A percentile compares a stretch with the other conserved stretches of the same genome.
phyloP scores from a whole-genome alignment of 192 early-diverging fungal species.

The Dissophora globulifera region DNA sequence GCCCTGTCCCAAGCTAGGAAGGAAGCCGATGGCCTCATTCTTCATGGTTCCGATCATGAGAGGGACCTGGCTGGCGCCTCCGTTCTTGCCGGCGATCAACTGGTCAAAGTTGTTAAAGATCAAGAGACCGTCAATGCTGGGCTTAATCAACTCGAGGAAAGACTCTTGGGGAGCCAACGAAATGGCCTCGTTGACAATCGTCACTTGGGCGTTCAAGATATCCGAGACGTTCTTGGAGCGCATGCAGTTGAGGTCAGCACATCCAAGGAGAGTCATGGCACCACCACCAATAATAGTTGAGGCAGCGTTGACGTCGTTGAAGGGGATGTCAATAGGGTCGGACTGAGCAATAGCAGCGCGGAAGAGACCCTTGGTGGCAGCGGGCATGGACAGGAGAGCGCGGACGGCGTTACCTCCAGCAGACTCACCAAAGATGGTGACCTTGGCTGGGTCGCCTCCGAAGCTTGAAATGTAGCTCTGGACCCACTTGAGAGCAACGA shows the following conservation, averaged over 20 bases:
- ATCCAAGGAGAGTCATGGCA: constrained; percentile 39
- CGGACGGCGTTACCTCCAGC: constrained; percentile 50
- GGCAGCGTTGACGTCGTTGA: constrained; percentile 43
- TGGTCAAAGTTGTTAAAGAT: constrained; percentile 52
- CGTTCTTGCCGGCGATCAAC: constrained; percentile 48
- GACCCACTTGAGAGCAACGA: constrained; percentile 64
- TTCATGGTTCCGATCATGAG: constrained; percentile 52
- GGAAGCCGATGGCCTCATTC: constrained; percentile 52
- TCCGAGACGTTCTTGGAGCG: constrained; percentile 32
- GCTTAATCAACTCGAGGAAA: constrained; percentile 53
- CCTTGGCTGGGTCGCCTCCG: constrained; percentile 39
- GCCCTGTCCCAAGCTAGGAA: constrained; percentile 40
- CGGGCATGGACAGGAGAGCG: constrained; percentile 51
- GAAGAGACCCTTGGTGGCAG: constrained; percentile 51
- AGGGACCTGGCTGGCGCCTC: constrained; percentile 37
- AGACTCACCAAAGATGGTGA: constrained; percentile 51
- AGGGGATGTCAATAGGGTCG: constrained; percentile 45
- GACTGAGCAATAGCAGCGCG: constrained; percentile 44
- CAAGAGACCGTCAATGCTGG: constrained; percentile 38
- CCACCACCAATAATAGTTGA: constrained; percentile 38
- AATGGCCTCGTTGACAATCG: constrained; percentile 43
- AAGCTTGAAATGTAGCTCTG: constrained; percentile 62
- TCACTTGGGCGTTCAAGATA: constrained; percentile 30
- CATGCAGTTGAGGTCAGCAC: constrained; percentile 40
- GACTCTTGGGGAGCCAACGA: constrained; percentile 45